Percentiles rank a stretch among this genome's conserved stretches.
phyloP scores from a whole-genome alignment of 495 filamentous ascomycete genomes.

The Penicillium ochrochloron region DNA sequence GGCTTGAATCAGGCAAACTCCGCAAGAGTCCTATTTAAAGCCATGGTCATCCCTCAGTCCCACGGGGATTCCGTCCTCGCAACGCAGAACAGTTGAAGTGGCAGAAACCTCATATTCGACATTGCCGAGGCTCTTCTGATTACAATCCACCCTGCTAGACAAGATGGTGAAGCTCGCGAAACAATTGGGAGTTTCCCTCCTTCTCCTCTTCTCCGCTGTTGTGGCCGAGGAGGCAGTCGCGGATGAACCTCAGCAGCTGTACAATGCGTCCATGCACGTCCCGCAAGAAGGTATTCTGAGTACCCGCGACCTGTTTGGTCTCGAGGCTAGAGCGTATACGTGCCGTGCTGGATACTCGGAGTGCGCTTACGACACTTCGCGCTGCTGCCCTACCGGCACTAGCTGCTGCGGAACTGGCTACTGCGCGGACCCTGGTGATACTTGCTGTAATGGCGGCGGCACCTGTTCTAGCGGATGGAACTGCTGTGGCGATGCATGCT shows the following conservation, averaged over 20 bases:
- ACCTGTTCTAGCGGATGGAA: conserved; percentile 27
- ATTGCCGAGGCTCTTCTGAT: not conserved
- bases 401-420: conserved; percentile 27
- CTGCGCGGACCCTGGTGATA: conserved; percentile 21
- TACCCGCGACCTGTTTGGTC: conserved; percentile 14
- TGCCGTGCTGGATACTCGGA: conserved; percentile 21
- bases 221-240: conserved; percentile 6
- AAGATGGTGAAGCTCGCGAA: conserved; percentile 7
- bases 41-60: not conserved
- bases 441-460: conserved; percentile 24
- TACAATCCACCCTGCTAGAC: not conserved
- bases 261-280: conserved; percentile 8
- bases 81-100: not conserved
- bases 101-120: not conserved
- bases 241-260: conserved; percentile 14
- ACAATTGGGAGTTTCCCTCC: conserved; percentile 3
- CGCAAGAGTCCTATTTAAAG: not conserved
- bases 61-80: not conserved
- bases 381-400: conserved; percentile 20
- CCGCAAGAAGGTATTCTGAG: conserved; percentile 1
- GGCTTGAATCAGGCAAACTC: not conserved
- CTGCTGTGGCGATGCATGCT: conserved; percentile 28
- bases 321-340: conserved; percentile 4
- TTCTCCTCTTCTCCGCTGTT: conserved; percentile 1
- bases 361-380: conserved; percentile 18